Conservation (phyloP, 495 filamentous ascomycete genomes). For the Aspergillus sclerotiicarbonarius region DNA sequence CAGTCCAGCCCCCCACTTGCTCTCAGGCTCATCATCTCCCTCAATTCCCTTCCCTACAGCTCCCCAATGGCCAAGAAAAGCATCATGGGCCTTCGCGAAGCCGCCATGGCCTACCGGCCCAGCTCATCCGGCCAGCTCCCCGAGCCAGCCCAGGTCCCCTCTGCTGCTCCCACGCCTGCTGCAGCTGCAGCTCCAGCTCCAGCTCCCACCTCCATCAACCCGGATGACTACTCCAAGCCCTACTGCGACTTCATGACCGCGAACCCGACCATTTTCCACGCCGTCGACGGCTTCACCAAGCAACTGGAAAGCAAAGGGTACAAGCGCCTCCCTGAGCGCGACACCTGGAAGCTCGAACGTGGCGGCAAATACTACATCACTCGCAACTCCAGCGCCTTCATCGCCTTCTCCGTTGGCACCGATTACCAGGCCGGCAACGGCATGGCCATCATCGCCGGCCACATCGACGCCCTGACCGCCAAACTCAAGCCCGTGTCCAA, state of each 20-base stretch:
- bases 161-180: constrained; percentile 9
- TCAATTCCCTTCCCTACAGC: neutral
- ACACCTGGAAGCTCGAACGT: constrained; percentile 73
- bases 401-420: constrained; percentile 83
- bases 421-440: constrained; percentile 86
- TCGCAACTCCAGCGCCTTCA: constrained; percentile 80
- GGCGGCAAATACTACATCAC: constrained; percentile 88
- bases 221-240: constrained; percentile 71
- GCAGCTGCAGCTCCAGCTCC: constrained; percentile 16
- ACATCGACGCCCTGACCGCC: constrained; percentile 88
- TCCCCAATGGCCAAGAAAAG: constrained; percentile 26
- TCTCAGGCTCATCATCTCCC: neutral
- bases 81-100: constrained; percentile 16
- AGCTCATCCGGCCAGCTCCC: constrained; percentile 16
- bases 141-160: constrained; percentile 14
- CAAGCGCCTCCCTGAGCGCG: constrained; percentile 72
- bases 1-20: neutral
- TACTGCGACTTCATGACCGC: constrained; percentile 85
- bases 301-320: constrained; percentile 71
- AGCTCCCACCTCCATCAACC: constrained; percentile 23
- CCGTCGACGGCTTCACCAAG: constrained; percentile 70
- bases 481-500: constrained; percentile 86
- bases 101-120: constrained; percentile 24
- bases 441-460: constrained; percentile 74
- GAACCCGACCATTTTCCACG: constrained; percentile 92